Percentiles rank a stretch among this genome's conserved stretches.
These are phyloP conservation scores for Penicillium manginii DNA, from an alignment of 495 filamentous ascomycete species.

Conservation along the genomic window DNA sequence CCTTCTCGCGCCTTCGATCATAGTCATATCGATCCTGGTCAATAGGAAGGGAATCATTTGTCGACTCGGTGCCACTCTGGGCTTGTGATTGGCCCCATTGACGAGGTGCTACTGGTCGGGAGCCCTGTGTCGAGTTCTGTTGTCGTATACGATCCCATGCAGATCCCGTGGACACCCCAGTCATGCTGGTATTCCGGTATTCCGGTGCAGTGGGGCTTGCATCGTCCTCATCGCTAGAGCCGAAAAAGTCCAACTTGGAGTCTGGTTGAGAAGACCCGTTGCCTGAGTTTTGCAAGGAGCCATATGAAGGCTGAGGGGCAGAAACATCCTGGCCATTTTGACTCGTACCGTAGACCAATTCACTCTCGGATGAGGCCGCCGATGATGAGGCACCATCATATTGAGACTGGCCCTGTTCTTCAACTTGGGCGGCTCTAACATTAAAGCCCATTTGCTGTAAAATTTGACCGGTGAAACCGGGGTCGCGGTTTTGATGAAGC, in stretches of 20 bases:
- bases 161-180: slow-evolving; percentile 27
- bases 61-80: slow-evolving; percentile 3
- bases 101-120: slow-evolving; percentile 15
- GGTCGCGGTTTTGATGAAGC: background rate
- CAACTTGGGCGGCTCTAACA: background rate
- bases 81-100: slow-evolving; percentile 16
- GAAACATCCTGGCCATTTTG: slow-evolving; percentile 1
- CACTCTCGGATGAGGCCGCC: slow-evolving; percentile 8
- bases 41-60: slow-evolving; percentile 1
- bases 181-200: slow-evolving; percentile 28
- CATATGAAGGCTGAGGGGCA: background rate
- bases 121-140: slow-evolving; percentile 21
- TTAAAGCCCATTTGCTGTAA: background rate
- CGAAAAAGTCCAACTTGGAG: slow-evolving; percentile 23
- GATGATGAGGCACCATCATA: slow-evolving; percentile 8
- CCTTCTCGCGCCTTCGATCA: slow-evolving; percentile 29
- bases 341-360: slow-evolving; percentile 1
- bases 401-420: slow-evolving; percentile 11
- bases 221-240: slow-evolving; percentile 37
- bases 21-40: slow-evolving; percentile 18
- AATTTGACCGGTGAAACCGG: slow-evolving; percentile 7
- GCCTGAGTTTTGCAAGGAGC: background rate
- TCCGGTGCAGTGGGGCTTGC: slow-evolving; percentile 46
- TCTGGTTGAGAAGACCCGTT: slow-evolving; percentile 10
- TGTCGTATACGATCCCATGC: slow-evolving; percentile 49